phyloP scores from a whole-genome alignment of 2,329 filamentous ascomycete genomes.

The Verruconis gallopava region DNA sequence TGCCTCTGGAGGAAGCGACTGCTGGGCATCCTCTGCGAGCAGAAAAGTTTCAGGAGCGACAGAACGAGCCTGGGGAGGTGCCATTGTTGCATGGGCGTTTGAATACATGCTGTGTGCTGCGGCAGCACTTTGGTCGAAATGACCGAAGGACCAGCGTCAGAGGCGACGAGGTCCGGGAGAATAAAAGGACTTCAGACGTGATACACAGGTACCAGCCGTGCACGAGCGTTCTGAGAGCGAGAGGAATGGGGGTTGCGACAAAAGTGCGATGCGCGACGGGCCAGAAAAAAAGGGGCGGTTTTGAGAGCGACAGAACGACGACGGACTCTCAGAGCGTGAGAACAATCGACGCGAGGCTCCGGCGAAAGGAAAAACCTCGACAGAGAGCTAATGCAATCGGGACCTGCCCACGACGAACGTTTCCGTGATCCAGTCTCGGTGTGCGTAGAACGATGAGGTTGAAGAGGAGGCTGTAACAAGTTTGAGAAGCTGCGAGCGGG shows the following conservation, averaged over 20 bases:
- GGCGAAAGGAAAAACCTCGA: too few species aligned
- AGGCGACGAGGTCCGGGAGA: background rate
- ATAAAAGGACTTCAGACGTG: constrained; percentile 5
- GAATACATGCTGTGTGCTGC: constrained; percentile 32
- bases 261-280: too few species aligned
- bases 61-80: constrained; percentile 56
- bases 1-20: constrained; percentile 88
- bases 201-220: background rate
- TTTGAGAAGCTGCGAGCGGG: background rate
- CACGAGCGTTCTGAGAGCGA: background rate
- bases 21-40: constrained; percentile 92
- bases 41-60: constrained; percentile 95
- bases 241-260: too few species aligned
- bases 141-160: constrained; percentile 4
- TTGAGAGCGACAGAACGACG: too few species aligned
- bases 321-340: too few species aligned
- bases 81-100: constrained; percentile 60
- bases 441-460: background rate
- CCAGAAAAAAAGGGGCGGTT: too few species aligned
- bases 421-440: background rate
- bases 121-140: constrained; percentile 5
- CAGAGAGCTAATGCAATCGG: background rate
- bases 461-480: background rate
- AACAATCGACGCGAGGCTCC: too few species aligned
- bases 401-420: background rate